These are phyloP conservation scores for Fusarium udum DNA, from an alignment of 2,329 filamentous ascomycete species.

Conservation along the genomic window DNA sequence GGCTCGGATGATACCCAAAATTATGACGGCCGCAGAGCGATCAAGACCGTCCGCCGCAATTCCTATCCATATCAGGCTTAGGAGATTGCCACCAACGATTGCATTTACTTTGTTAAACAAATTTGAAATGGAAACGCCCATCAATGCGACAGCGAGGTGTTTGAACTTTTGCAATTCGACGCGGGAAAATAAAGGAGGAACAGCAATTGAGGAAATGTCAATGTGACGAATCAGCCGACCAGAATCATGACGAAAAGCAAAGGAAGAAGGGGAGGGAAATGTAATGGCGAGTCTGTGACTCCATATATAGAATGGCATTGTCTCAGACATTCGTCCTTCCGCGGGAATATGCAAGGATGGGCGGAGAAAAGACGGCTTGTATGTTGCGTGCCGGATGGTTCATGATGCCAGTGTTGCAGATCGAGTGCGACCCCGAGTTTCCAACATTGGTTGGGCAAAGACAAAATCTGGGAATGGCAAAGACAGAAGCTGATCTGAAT, in stretches of 20 bases:
- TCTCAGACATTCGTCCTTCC: slow-evolving; percentile 8
- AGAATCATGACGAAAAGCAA: not conserved
- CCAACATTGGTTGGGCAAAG: not conserved
- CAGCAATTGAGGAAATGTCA: not conserved
- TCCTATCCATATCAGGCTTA: not conserved
- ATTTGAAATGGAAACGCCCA: slow-evolving; percentile 4
- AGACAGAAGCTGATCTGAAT: not conserved
- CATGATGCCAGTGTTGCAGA: not conserved
- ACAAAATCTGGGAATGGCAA: not conserved
- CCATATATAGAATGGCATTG: slow-evolving; percentile 10
- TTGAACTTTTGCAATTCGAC: slow-evolving; percentile 10
- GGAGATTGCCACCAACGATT: slow-evolving; percentile 10
- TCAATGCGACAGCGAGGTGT: slow-evolving; percentile 30
- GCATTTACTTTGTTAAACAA: slow-evolving; percentile 30
- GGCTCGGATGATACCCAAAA: not conserved
- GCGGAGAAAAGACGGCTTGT: not conserved
- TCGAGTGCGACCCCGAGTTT: not conserved
- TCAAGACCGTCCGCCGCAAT: not conserved
- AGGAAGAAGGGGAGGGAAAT: not conserved
- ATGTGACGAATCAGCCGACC: not conserved
- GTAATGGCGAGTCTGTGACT: slow-evolving; percentile 23
- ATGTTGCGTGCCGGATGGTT: slow-evolving; percentile 1
- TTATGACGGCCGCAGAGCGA: not conserved
- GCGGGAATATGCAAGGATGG: slow-evolving; percentile 4
- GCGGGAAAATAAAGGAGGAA: not conserved